A percentile compares a stretch with the other conserved stretches of the same genome.
phyloP scores from a whole-genome alignment of 2,329 filamentous ascomycete species.

The Sporothrix euskadiensis region DNA sequence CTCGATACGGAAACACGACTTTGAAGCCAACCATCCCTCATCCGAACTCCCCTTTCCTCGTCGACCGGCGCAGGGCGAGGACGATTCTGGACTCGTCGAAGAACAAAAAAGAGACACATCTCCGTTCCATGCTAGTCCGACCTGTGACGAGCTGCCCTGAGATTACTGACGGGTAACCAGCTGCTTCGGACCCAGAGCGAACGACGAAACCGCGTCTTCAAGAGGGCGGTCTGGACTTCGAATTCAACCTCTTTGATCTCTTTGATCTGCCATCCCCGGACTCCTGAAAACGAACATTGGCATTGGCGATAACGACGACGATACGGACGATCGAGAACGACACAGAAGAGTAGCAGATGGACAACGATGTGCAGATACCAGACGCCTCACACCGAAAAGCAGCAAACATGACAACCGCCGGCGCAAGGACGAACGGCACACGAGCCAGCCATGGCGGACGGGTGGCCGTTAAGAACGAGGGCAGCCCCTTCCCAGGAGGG shows the following conservation, averaged over 20 bases:
- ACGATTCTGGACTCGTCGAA: not conserved
- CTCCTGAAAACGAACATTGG: not conserved
- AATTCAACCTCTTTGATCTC: not conserved
- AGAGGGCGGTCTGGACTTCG: slow-evolving; percentile 11
- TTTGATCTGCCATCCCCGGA: too few relatives aligned
- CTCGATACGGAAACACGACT: slow-evolving; percentile 1
- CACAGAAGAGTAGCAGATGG: slow-evolving; percentile 12
- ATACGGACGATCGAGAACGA: not conserved
- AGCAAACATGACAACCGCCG: slow-evolving; percentile 42
- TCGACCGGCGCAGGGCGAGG: not conserved
- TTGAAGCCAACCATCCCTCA: not conserved
- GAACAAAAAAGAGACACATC: not conserved
- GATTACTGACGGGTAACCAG: not conserved
- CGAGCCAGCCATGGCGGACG: slow-evolving; percentile 40
- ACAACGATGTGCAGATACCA: slow-evolving; percentile 35
- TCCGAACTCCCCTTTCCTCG: not conserved
- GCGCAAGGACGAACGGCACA: slow-evolving; percentile 14
- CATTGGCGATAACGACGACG: not conserved
- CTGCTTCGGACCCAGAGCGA: not conserved
- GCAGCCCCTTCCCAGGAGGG: slow-evolving; percentile 37
- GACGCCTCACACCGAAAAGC: slow-evolving; percentile 32
- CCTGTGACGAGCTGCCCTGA: slow-evolving; percentile 4
- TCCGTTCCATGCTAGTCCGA: not conserved
- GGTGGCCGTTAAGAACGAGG: slow-evolving; percentile 44
- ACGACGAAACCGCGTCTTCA: not conserved